Evolutionary conservation across 495 filamentous ascomycete species (phyloP).

Genomic region (Neurospora sp.): DNA sequence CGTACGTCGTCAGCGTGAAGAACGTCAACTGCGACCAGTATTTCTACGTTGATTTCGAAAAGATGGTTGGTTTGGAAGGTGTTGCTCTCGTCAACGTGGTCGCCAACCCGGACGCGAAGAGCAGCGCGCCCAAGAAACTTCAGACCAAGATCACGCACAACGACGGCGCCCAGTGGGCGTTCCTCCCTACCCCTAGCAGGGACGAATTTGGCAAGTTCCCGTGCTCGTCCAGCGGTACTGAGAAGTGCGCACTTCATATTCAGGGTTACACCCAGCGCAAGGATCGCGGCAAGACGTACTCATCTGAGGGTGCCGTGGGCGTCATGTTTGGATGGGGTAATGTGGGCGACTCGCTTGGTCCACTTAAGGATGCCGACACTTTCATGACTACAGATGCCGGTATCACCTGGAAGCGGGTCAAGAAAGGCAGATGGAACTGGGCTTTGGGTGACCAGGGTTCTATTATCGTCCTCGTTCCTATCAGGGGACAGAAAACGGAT

Average conservation of each 20-base stretch:
- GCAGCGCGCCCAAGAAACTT: conserved; percentile 59
- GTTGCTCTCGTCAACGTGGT: conserved; percentile 82
- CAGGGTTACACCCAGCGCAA: conserved; percentile 88
- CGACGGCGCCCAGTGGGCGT: conserved; percentile 79
- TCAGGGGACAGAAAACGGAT: conserved; percentile 42
- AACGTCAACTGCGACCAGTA: conserved; percentile 63
- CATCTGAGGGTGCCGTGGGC: conserved; percentile 79
- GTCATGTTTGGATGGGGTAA: conserved; percentile 89
- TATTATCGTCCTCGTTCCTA: conserved; percentile 71
- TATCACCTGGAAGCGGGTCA: conserved; percentile 73
- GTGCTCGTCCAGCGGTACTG: conserved; percentile 50
- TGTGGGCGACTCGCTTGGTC: conserved; percentile 60
- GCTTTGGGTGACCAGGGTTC: conserved; percentile 91
- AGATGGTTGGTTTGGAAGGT: conserved; percentile 83
- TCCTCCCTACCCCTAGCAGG: conserved; percentile 49
- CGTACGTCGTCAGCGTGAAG: conserved; percentile 71
- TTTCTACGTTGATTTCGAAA: conserved; percentile 92
- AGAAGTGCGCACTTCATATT: conserved; percentile 77
- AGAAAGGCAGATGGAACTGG: conserved; percentile 81
- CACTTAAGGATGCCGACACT: conserved; percentile 59
- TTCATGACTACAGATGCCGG: conserved; percentile 85
- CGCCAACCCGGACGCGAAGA: conserved; percentile 54
- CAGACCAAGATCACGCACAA: conserved; percentile 91
- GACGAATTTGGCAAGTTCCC: conserved; percentile 64
- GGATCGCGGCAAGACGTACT: conserved; percentile 71